Conservation (phyloP, 2,329 filamentous ascomycete genomes). For the Neopestalotiopsis sp. region DNA sequence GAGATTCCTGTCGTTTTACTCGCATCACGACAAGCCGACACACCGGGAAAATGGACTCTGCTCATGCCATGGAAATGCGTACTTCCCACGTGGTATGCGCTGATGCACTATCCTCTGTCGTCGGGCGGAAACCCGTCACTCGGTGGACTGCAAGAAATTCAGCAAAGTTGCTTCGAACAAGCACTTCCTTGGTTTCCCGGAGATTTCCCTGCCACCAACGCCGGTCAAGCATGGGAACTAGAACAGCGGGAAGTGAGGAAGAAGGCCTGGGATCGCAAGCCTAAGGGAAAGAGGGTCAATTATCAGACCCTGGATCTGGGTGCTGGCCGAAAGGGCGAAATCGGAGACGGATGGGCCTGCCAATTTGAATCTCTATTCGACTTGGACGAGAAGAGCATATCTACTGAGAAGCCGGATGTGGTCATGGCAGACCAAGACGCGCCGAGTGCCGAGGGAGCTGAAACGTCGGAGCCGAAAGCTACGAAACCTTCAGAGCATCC, state of each 20-base stretch:
- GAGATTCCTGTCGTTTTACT: slow-evolving; percentile 78
- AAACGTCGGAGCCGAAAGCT: neutral
- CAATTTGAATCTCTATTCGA: slow-evolving; percentile 78
- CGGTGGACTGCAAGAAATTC: slow-evolving; percentile 79
- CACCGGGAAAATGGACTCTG: slow-evolving; percentile 77
- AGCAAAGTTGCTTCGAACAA: slow-evolving; percentile 82
- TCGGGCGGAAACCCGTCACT: slow-evolving; percentile 82
- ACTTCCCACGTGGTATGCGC: slow-evolving; percentile 79
- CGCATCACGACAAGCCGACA: slow-evolving; percentile 55
- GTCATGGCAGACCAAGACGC: slow-evolving; percentile 19
- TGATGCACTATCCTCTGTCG: slow-evolving; percentile 82
- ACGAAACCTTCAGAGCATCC: slow-evolving; percentile 10
- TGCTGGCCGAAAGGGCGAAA: slow-evolving; percentile 75
- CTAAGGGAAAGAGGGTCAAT: slow-evolving; percentile 79
- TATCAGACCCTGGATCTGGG: slow-evolving; percentile 80
- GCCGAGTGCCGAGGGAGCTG: neutral
- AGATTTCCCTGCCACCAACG: slow-evolving; percentile 79
- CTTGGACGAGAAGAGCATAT: slow-evolving; percentile 28
- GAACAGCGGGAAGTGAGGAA: slow-evolving; percentile 65
- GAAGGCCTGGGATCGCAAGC: slow-evolving; percentile 74
- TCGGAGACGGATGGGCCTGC: slow-evolving; percentile 82
- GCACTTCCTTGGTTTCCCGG: slow-evolving; percentile 82
- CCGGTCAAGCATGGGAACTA: slow-evolving; percentile 80
- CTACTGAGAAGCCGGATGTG: slow-evolving; percentile 24
- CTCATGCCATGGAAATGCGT: slow-evolving; percentile 92